Evolutionary conservation across 2,329 filamentous ascomycete species (phyloP), one percentile per base, ranked within the genome.

Genomic region (Ploettnerulaceae sp.): DNA sequence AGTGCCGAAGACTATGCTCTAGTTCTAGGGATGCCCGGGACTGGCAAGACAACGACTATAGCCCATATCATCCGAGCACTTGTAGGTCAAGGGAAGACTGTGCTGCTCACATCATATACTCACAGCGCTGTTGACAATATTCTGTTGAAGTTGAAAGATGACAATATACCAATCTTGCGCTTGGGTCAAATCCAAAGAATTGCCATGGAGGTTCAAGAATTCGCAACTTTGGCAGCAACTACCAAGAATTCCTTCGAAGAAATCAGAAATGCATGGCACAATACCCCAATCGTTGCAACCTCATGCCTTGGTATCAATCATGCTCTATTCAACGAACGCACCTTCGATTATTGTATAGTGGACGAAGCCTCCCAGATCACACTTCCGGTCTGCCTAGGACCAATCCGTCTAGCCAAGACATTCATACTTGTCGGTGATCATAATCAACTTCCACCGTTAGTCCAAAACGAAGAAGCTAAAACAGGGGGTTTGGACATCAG

Each of bases 111-210:
- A 0, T 96, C 90, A 0, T 97, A 97, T 65, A 98, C 93, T 0
- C 93, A 98, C 63, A 95, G 90, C 1, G 93, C 93, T 3, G 93
- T 98, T 3, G 93, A 98, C 76, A 98, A 98, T 56, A 98, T 98
- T 58, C 71, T 98, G 5, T 72, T 98, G 51, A 98, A 98, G 67
- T 82, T 98, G 45, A 84, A 84, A 42, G 71, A 84, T 17, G 86
- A 91, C 55, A 79, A 80, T 7, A 86, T 89, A 32, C 80, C 81
- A 2, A 84, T 95, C 40, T 71, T 98, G 26, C 83, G 93, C n/a
- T 76, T 98, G 0, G 93, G 93, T 4, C 84, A 86, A 1, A 72
- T 82, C 3, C 82, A 86, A 15, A 96, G 96, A 64, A 79, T 98
- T 12, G 90, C 96, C 59, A 82, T 84, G 0, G 87, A 94, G 33